A percentile compares a stretch with the other conserved stretches of the same genome.
Conservation (phyloP, 441 rosid genomes). For the Populus hybrid region DNA sequence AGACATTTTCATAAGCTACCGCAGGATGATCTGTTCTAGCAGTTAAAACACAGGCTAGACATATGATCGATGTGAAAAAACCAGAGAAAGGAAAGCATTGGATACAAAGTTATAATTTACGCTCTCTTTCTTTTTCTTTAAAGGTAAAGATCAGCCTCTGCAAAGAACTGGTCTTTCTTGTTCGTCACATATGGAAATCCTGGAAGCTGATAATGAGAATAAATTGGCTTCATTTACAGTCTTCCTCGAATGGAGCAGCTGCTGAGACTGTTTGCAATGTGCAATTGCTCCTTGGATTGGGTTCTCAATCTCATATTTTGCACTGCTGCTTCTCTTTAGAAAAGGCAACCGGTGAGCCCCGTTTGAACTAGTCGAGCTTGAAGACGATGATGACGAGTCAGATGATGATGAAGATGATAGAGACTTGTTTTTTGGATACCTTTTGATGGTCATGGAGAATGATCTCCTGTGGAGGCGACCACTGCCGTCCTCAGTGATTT, state of each 20-base stretch:
- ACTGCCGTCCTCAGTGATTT: constrained; percentile 28
- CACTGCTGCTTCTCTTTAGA: constrained; percentile 76
- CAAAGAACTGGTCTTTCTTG: constrained; percentile 49
- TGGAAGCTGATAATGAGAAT: constrained; percentile 53
- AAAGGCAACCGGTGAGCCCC: constrained; percentile 46
- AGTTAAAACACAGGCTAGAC: constrained; percentile 8
- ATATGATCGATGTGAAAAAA: constrained; percentile 6
- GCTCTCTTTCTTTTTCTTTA: constrained; percentile 9
- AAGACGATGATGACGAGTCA: constrained; percentile 48
- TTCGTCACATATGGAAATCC: constrained; percentile 42
- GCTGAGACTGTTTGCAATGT: constrained; percentile 80
- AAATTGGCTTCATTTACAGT: constrained; percentile 45
- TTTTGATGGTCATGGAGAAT: constrained; percentile 65
- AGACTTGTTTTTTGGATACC: constrained; percentile 48
- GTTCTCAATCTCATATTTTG: constrained; percentile 59
- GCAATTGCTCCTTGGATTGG: constrained; percentile 92
- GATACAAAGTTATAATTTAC: constrained; percentile 24
- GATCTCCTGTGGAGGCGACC: constrained; percentile 57
- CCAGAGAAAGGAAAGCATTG: background rate
- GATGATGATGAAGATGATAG: constrained; percentile 46
- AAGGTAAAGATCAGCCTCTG: constrained; percentile 41
- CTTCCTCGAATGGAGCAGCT: constrained; percentile 41
- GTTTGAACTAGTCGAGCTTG: constrained; percentile 48
- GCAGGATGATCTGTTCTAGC: constrained; percentile 17
- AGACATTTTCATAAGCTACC: constrained; percentile 18